phyloP scores from a whole-genome alignment of 202 grass and related monocot species.

The Bolboschoenoplectus hybrid region DNA sequence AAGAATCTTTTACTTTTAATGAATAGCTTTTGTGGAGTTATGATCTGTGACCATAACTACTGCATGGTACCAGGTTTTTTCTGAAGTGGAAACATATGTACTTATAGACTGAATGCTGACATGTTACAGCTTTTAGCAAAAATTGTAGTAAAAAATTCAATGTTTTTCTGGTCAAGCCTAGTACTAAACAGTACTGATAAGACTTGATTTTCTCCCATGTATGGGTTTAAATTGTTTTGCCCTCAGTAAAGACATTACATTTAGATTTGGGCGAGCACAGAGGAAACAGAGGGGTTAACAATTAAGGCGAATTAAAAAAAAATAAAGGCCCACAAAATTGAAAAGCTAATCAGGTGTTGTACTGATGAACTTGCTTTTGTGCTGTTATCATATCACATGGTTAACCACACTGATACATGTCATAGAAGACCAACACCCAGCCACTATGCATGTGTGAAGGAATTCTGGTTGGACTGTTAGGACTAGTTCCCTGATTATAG shows the following conservation, averaged over 20 bases:
- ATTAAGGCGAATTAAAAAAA: not conserved
- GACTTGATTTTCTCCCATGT: not conserved
- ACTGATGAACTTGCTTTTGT: not conserved
- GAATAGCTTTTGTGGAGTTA: slow-evolving; percentile 2
- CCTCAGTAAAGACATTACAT: not conserved
- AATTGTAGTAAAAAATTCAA: not conserved
- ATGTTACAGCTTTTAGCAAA: not conserved
- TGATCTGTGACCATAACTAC: not conserved
- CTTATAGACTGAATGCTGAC: not conserved
- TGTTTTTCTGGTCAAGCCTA: not conserved
- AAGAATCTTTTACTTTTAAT: slow-evolving; percentile 13
- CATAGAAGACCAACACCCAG: slow-evolving; percentile 13
- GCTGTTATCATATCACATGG: not conserved
- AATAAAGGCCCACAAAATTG: not conserved
- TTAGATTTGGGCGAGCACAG: not conserved
- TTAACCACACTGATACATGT: slow-evolving; percentile 9
- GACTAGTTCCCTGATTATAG: not conserved
- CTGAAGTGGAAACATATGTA: not conserved
- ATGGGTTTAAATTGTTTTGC: not conserved
- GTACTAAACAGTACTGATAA: not conserved
- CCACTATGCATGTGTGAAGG: slow-evolving; percentile 9
- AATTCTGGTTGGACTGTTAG: not conserved
- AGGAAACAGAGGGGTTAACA: not conserved
- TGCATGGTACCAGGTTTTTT: not conserved
- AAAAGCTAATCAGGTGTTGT: not conserved